Evolutionary conservation across 2,329 filamentous ascomycete genomes (phyloP).

Genomic region (Pseudomassariella vexata): DNA sequence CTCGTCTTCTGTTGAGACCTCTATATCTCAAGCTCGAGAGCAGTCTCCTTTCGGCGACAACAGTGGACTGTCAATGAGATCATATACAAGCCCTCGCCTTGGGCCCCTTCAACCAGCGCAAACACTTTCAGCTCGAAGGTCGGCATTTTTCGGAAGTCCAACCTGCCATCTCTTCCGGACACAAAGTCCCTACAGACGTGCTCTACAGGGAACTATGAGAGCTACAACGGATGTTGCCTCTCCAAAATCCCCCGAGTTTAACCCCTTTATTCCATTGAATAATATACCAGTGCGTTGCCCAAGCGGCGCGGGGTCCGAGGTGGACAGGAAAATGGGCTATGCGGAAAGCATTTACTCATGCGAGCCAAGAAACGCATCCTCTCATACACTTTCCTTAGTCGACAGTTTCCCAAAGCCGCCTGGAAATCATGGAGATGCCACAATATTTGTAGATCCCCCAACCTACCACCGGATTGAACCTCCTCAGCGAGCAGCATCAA

Average conservation of each 20-base stretch:
- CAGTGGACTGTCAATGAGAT: too few species aligned
- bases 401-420: slow-evolving; percentile 13
- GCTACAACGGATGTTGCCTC: slow-evolving; percentile 22
- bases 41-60: too few species aligned
- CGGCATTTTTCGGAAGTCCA: slow-evolving; percentile 47
- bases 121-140: slow-evolving; percentile 34
- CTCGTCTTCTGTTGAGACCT: too few species aligned
- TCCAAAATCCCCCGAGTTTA: slow-evolving; percentile 22
- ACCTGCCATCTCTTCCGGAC: slow-evolving; percentile 46
- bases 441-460: slow-evolving; percentile 26
- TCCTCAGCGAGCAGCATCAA: slow-evolving; percentile 23
- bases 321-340: slow-evolving; percentile 30
- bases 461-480: slow-evolving; percentile 19
- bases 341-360: slow-evolving; percentile 46
- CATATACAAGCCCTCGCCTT: too few species aligned
- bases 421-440: slow-evolving; percentile 23
- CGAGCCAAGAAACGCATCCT: slow-evolving; percentile 8
- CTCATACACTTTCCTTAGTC: slow-evolving; percentile 7
- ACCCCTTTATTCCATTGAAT: slow-evolving; percentile 35
- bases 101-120: slow-evolving; percentile 17
- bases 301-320: slow-evolving; percentile 33
- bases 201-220: slow-evolving; percentile 40
- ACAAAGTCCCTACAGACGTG: slow-evolving; percentile 49
- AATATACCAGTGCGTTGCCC: slow-evolving; percentile 33
- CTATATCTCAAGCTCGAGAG: too few species aligned